A percentile compares a stretch with the other conserved stretches of the same genome.
These are phyloP conservation scores for Calonectria pauciramosa DNA, from an alignment of 2,329 filamentous ascomycete genomes.

Conservation along the genomic window DNA sequence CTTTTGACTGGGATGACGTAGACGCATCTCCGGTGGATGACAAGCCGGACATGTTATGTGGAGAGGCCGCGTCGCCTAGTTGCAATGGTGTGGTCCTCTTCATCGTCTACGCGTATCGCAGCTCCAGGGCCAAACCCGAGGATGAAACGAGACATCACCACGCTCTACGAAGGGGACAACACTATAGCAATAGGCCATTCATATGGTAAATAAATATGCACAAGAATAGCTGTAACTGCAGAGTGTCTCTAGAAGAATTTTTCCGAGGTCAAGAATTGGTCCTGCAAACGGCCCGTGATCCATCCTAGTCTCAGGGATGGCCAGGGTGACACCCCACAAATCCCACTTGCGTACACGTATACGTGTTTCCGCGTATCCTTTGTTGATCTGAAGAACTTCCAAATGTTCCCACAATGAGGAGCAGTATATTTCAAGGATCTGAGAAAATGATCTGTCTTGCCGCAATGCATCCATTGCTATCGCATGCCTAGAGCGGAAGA, in stretches of 20 bases:
- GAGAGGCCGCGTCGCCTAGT: constrained; percentile 25
- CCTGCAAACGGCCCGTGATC: not conserved
- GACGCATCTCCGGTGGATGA: not conserved
- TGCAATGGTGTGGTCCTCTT: not conserved
- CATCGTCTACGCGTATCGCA: not conserved
- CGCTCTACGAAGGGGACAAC: not conserved
- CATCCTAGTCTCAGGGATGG: not conserved
- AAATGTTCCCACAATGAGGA: not conserved
- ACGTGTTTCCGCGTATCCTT: constrained; percentile 12
- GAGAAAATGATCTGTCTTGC: not conserved
- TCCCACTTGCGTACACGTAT: constrained; percentile 11
- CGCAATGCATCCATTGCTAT: not conserved
- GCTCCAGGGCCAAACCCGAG: not conserved
- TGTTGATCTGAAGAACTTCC: not conserved
- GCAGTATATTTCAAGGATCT: not conserved
- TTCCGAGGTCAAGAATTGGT: not conserved
- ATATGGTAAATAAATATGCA: not conserved
- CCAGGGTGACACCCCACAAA: not conserved
- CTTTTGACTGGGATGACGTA: constrained; percentile 10
- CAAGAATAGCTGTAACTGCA: not conserved
- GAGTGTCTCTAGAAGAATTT: not conserved
- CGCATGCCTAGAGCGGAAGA: not conserved
- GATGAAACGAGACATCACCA: not conserved
- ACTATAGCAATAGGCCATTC: not conserved
- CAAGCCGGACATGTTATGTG: not conserved